Evolutionary conservation across 2,329 filamentous ascomycete genomes (phyloP).

Genomic region (Sporothrix variecibatus): DNA sequence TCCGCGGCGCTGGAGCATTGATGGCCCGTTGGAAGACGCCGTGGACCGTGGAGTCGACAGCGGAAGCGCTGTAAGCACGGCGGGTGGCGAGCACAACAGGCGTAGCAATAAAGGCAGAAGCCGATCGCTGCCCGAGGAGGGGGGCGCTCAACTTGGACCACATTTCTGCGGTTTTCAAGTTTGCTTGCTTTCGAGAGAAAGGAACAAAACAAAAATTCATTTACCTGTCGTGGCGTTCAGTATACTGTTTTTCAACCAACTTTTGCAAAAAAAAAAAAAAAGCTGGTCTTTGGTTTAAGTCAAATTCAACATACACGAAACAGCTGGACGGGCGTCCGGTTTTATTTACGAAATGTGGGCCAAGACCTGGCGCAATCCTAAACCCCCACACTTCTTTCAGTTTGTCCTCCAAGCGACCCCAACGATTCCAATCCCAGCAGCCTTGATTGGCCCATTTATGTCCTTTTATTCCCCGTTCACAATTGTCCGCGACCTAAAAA

Average conservation of each 20-base stretch:
- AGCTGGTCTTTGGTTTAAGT: background rate
- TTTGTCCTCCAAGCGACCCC: too few species aligned
- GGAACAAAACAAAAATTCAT: background rate
- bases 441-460: conserved; percentile 5
- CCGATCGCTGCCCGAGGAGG: background rate
- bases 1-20: conserved; percentile 22
- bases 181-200: background rate
- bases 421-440: background rate
- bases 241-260: background rate
- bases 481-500: background rate
- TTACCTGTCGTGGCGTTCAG: background rate
- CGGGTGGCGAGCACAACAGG: background rate
- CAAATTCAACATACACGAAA: background rate
- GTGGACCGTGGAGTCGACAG: conserved; percentile 4
- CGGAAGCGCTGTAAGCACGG: conserved; percentile 19
- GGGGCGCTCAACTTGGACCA: conserved; percentile 3
- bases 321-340: background rate
- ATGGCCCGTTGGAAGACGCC: conserved; percentile 18
- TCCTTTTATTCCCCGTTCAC: background rate
- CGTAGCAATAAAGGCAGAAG: background rate
- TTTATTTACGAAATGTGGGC: background rate
- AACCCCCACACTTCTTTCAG: background rate
- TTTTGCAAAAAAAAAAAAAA: background rate
- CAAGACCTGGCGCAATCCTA: background rate
- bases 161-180: background rate